A percentile compares a stretch with the other conserved stretches of the same genome.
These are phyloP conservation scores for Jacaranda mimosifolia DNA, from an alignment of 257 asterid species.

Conservation along the genomic window DNA sequence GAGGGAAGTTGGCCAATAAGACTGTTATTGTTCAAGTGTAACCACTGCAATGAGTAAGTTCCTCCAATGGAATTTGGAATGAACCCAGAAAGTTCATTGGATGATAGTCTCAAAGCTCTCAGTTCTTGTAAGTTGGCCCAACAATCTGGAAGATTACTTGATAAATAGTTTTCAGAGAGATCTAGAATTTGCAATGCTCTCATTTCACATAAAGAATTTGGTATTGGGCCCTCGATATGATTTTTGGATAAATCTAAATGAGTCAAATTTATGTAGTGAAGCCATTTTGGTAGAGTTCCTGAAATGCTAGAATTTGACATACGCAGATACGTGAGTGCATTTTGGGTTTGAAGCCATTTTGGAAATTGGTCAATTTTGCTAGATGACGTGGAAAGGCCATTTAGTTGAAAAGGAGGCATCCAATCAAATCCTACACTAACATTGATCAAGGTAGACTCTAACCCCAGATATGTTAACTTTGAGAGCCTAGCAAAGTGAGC, in stretches of 20 bases:
- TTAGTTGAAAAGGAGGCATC: background rate
- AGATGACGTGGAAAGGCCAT: too few relatives aligned
- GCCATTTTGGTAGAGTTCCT: too few relatives aligned
- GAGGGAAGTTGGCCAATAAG: background rate
- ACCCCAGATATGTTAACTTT: background rate
- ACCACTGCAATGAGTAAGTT: too few relatives aligned
- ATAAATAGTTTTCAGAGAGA: background rate
- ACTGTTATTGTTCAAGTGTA: background rate
- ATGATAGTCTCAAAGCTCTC: too few relatives aligned
- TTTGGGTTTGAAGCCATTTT: too few relatives aligned
- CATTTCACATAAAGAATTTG: background rate
- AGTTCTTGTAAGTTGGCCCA: too few relatives aligned
- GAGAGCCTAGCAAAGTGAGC: slow-evolving; percentile 11
- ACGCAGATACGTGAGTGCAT: too few relatives aligned
- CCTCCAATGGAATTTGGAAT: too few relatives aligned
- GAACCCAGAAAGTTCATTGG: too few relatives aligned
- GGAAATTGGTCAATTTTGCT: background rate
- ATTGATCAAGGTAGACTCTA: background rate
- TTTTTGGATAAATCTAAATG: background rate
- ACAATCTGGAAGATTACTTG: background rate
- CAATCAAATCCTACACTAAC: background rate
- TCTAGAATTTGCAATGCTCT: background rate
- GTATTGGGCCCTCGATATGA: background rate
- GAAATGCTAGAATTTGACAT: too few relatives aligned
- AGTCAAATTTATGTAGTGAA: too few relatives aligned